Evolutionary conservation across 345 rosid genomes (phyloP).

Genomic region (Syzygium aromaticum): DNA sequence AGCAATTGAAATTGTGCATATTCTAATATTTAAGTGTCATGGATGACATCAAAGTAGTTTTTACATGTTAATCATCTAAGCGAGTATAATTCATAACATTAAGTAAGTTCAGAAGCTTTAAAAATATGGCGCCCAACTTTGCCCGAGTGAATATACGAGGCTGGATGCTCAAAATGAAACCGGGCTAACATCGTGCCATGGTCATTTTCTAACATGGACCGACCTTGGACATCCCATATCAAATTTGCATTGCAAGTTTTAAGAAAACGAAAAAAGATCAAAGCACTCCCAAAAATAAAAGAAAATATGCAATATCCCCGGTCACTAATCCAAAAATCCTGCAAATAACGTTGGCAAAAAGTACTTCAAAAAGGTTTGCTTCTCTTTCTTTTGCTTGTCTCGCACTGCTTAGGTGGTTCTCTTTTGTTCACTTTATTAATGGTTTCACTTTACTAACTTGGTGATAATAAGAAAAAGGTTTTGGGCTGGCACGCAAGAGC

Average conservation of each 20-base stretch:
- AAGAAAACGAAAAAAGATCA: background rate
- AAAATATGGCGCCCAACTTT: background rate
- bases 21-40: background rate
- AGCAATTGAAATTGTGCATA: background rate
- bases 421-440: background rate
- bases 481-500: accelerated
- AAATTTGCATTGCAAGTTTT: background rate
- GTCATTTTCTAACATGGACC: background rate
- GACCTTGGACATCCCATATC: background rate
- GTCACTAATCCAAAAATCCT: background rate
- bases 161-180: background rate
- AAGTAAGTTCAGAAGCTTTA: background rate
- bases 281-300: background rate
- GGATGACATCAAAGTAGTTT: too few relatives aligned
- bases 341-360: background rate
- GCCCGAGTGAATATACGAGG: background rate
- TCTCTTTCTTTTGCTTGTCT: background rate
- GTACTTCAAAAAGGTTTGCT: background rate
- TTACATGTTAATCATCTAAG: too few relatives aligned
- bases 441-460: background rate
- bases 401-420: background rate
- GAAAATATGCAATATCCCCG: background rate
- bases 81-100: too few relatives aligned
- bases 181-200: background rate
- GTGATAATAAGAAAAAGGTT: accelerated